phyloP scores from a whole-genome alignment of 768 basidiomycete genomes.

The Flagelloscypha sp. region DNA sequence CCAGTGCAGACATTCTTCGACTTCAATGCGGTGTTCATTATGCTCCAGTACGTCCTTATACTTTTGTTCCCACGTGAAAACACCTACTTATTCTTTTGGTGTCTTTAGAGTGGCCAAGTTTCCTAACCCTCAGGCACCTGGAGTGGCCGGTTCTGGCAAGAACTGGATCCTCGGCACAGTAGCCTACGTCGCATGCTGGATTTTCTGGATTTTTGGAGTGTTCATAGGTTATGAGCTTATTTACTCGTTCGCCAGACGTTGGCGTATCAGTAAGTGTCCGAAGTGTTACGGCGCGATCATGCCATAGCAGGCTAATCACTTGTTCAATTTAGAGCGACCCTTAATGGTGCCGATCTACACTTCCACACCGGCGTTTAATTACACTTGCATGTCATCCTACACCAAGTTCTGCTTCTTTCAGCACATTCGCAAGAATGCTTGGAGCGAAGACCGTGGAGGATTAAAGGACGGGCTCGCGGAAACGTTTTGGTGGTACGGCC shows the following conservation, averaged over 20 bases:
- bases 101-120: conserved; percentile 57
- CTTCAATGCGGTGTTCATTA: conserved; percentile 78
- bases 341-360: conserved; percentile 76
- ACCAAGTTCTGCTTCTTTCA: conserved; percentile 79
- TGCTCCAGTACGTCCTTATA: conserved; percentile 62
- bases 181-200: conserved; percentile 79
- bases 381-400: conserved; percentile 72
- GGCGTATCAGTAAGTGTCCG: conserved; percentile 68
- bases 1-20: conserved; percentile 81
- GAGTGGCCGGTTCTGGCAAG: conserved; percentile 61
- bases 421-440: conserved; percentile 68
- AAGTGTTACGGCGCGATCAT: too few relatives aligned
- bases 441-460: conserved; percentile 37
- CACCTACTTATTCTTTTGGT: conserved; percentile 4
- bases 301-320: conserved; percentile 16
- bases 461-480: conserved; percentile 64
- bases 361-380: conserved; percentile 69
- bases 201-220: conserved; percentile 63
- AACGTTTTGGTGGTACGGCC: conserved; percentile 74
- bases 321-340: conserved; percentile 41
- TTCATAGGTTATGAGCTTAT: conserved; percentile 71
- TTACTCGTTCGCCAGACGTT: conserved; percentile 66
- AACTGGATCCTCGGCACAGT: conserved; percentile 79
- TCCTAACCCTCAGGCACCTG: conserved; percentile 61
- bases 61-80: conserved; percentile 3